Evolutionary conservation across 495 filamentous ascomycete genomes (phyloP).

Genomic region (Aspergillus leporis): DNA sequence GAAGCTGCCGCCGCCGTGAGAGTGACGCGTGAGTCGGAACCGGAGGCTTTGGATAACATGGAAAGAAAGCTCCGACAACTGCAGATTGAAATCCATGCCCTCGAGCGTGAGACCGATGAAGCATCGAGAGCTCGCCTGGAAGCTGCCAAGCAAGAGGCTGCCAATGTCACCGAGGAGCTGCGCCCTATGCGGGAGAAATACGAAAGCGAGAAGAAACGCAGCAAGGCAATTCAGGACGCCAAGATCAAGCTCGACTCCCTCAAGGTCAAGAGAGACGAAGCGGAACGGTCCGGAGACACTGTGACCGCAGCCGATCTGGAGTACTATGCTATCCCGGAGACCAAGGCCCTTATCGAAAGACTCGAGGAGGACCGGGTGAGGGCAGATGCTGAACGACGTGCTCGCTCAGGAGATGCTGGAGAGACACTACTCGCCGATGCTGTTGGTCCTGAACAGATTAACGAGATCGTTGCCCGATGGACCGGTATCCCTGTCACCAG

Average conservation of each 20-base stretch:
- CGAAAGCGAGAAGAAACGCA: conserved; percentile 83
- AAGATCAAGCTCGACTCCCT: conserved; percentile 90
- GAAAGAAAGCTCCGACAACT: conserved; percentile 86
- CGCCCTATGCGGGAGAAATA: conserved; percentile 93
- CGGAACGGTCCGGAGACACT: conserved; percentile 80
- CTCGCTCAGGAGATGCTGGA: conserved; percentile 53
- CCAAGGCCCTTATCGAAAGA: conserved; percentile 71
- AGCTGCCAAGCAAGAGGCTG: conserved; percentile 82
- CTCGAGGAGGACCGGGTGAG: conserved; percentile 79
- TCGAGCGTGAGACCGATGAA: conserved; percentile 92
- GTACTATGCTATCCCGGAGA: conserved; percentile 96
- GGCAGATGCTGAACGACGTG: conserved; percentile 72
- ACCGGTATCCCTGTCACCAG: conserved; percentile 95
- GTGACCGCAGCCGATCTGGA: conserved; percentile 84
- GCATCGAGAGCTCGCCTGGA: conserved; percentile 79
- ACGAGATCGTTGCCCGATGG: conserved; percentile 95
- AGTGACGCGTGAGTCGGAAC: conserved; percentile 92
- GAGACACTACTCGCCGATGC: conserved; percentile 80
- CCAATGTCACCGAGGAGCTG: conserved; percentile 89
- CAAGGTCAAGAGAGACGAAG: conserved; percentile 88
- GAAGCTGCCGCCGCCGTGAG: conserved; percentile 94
- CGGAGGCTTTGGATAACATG: conserved; percentile 89
- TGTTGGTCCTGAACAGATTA: conserved; percentile 97
- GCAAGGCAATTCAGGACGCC: conserved; percentile 90
- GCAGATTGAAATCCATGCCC: conserved; percentile 93